Base-by-base conservation (phyloP, 371 early-diverging fungal species). In the Blastocladiella emersonii region DNA sequence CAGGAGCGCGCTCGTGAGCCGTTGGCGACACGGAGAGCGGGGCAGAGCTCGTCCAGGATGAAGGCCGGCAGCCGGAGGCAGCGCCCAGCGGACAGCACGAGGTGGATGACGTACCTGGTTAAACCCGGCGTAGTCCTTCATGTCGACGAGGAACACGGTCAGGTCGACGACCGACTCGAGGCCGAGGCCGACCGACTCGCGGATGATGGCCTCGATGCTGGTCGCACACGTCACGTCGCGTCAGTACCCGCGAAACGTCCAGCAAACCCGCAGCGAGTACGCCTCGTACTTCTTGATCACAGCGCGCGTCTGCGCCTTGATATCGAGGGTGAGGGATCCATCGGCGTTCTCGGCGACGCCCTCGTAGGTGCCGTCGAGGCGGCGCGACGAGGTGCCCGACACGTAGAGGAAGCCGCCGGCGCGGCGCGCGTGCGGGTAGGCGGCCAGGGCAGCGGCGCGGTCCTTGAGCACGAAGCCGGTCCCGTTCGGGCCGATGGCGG, bases 71-170 rank as follows among this genome's bases (percentile, higher is more conserved):
- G 30, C 34, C 17, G 32, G 57, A 25, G 3, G 3, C 41, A 21
- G 25, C 21, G 55, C 34, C 17, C 0, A 27, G 8, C 15, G 44
- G 6, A 41, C 13, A 27, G 2, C 19, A 41, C 19, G 21, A 45
- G 25, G 21, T 7, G 32, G 7, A 59, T 41, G n/a, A n/a, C n/a
- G n/a, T 63, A 77, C 81, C 65, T 79, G 76, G 63, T 85, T 85
- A 70, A 82, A 79, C 7, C 66, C 81, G 17, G 68, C 68, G 70
- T 85, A 85, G 67, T 85, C 74, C 57, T 72, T 67, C 86, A 86
- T 86, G 68, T 86, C 69, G 25, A 78, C 76, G 51, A 86, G 72
- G 68, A 86, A 86, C 35, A 85, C 80, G 27, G 82, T 84, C 71
- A 86, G 62, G 69, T 86, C 86, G 17, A 85, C 73, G 21, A 86